These are phyloP conservation scores for Eucalyptus cloeziana DNA, from an alignment of 345 rosid species.

Conservation along the genomic window DNA sequence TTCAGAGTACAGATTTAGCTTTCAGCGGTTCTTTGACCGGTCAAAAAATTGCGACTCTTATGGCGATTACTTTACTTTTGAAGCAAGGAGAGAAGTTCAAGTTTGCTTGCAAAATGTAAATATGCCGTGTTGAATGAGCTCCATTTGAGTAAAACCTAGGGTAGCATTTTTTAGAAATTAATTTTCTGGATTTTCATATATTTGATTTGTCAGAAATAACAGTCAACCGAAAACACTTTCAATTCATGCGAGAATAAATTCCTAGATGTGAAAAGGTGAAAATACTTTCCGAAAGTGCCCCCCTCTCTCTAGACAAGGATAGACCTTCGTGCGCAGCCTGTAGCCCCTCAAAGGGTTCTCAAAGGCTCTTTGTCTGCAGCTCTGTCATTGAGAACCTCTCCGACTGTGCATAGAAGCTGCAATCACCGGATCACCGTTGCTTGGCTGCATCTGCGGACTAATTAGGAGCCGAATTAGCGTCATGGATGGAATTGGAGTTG, in stretches of 20 bases:
- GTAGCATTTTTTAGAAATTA: not conserved
- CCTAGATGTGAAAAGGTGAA: not conserved
- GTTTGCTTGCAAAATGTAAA: not conserved
- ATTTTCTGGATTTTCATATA: not conserved
- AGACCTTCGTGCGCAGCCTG: not conserved
- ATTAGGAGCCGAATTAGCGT: not conserved
- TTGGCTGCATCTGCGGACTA: not conserved
- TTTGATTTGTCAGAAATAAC: not conserved
- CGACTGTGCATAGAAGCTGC: not conserved
- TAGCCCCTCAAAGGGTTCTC: not conserved
- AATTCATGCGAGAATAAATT: not conserved
- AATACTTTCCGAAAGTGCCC: not conserved
- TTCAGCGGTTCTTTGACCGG: not conserved
- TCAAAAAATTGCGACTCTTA: not conserved
- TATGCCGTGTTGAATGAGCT: not conserved
- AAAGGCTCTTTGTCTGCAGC: not conserved
- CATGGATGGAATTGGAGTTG: not conserved
- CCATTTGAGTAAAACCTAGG: not conserved
- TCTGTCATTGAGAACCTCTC: not conserved
- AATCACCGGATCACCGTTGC: not conserved
- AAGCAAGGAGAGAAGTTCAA: not conserved
- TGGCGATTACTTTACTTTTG: not conserved
- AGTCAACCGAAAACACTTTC: not conserved
- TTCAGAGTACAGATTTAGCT: not conserved
- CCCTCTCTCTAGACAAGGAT: not conserved